A percentile compares a stretch with the other conserved stretches of the same genome.
Evolutionary conservation across 148 eudicot species (phyloP).

Genomic region (Mesembryanthemum crystallinum): DNA sequence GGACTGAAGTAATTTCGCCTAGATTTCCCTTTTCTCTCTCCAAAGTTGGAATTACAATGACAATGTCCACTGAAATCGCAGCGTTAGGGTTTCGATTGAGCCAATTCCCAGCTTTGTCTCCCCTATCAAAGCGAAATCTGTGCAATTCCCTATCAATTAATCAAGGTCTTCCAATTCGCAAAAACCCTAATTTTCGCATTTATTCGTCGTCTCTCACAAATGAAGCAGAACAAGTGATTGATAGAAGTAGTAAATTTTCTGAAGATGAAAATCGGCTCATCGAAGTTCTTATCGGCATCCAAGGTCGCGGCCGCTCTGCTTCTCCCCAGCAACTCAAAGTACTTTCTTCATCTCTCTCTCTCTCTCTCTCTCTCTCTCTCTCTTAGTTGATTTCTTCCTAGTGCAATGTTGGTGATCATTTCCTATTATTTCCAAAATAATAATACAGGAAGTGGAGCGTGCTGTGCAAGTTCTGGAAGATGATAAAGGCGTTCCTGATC

Average conservation of each 20-base stretch:
- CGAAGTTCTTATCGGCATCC: constrained; percentile 76
- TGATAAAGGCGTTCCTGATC: constrained; percentile 60
- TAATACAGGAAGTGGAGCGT: constrained; percentile 77
- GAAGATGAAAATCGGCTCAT: constrained; percentile 58
- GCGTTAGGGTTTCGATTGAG: constrained; percentile 16
- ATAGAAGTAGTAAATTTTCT: constrained; percentile 28
- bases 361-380: background rate
- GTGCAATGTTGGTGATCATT: background rate
- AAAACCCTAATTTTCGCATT: constrained; percentile 13
- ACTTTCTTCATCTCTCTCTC: background rate
- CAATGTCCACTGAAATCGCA: constrained; percentile 5
- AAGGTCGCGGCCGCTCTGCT: constrained; percentile 93
- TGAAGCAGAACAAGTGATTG: constrained; percentile 21
- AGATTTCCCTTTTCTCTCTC: background rate
- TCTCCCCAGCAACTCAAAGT: constrained; percentile 70
- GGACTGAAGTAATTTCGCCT: background rate
- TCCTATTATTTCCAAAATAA: background rate
- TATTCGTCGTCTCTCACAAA: constrained; percentile 23
- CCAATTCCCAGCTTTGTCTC: constrained; percentile 15
- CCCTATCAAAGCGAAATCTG: background rate
- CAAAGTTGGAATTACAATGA: background rate
- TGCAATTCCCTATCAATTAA: background rate
- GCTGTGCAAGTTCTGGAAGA: constrained; percentile 81
- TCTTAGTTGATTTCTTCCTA: background rate
- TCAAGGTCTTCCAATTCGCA: background rate